Conservation (phyloP, 2,329 filamentous ascomycete genomes). For the Diplocarpon rosae region DNA sequence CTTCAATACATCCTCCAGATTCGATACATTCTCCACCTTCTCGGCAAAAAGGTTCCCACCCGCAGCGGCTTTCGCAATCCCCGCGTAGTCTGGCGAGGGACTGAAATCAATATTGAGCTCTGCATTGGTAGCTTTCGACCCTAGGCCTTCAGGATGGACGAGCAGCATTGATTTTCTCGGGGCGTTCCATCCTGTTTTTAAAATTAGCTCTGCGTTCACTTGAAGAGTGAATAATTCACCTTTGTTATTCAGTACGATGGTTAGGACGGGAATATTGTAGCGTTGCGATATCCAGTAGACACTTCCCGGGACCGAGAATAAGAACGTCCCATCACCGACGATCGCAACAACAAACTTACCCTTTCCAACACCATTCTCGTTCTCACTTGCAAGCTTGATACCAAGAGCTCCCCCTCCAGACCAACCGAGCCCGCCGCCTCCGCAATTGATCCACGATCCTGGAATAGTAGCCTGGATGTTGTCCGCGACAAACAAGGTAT, state of each 20-base stretch:
- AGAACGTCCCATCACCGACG: constrained; percentile 56
- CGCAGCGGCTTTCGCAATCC: constrained; percentile 55
- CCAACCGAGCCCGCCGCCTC: constrained; percentile 72
- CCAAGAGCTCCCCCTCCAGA: constrained; percentile 65
- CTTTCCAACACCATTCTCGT: constrained; percentile 36
- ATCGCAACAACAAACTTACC: constrained; percentile 52
- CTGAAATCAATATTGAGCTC: constrained; percentile 57
- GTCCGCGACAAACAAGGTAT: constrained; percentile 55
- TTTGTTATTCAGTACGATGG: constrained; percentile 59
- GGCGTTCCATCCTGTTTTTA: constrained; percentile 48
- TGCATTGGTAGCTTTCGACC: constrained; percentile 48
- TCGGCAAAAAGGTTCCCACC: constrained; percentile 52
- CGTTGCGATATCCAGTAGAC: constrained; percentile 60
- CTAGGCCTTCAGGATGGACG: constrained; percentile 54
- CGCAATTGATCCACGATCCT: constrained; percentile 71
- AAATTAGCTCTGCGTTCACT: too few relatives aligned
- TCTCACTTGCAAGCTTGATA: constrained; percentile 56
- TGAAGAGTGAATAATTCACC: constrained; percentile 25
- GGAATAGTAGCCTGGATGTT: constrained; percentile 58
- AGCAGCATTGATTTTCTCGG: constrained; percentile 49
- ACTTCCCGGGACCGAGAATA: constrained; percentile 53
- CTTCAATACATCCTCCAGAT: constrained; percentile 42
- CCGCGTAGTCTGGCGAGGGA: constrained; percentile 55
- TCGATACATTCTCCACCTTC: constrained; percentile 42
- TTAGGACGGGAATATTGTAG: constrained; percentile 55